phyloP scores from a whole-genome alignment of 1,139 yeast genomes.

The Lodderomyces pseudojiufengensis region DNA sequence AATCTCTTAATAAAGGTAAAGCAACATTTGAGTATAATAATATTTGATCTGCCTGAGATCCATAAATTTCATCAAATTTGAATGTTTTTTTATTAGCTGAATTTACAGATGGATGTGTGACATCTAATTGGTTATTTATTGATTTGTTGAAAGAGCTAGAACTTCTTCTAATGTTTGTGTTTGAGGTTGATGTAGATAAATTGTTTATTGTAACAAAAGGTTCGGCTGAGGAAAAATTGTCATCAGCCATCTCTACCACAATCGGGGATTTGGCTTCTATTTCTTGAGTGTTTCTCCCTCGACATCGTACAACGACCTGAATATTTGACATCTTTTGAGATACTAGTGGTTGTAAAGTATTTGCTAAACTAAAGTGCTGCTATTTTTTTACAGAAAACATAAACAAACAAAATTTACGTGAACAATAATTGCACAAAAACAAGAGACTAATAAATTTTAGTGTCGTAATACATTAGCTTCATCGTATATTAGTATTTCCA shows the following conservation, averaged over 20 bases:
- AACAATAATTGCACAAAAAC: neutral
- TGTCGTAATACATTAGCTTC: no score
- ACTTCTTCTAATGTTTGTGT: slow-evolving; percentile 10
- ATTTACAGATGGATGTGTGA: slow-evolving; percentile 1
- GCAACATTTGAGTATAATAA: slow-evolving; percentile 60
- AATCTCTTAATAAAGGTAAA: slow-evolving; percentile 59
- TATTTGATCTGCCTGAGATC: slow-evolving; percentile 65
- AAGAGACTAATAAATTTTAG: neutral
- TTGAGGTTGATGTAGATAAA: slow-evolving; percentile 25
- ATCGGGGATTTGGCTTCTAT: slow-evolving; percentile 67
- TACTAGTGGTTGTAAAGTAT: neutral
- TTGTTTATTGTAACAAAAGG: slow-evolving; percentile 41
- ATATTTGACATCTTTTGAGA: slow-evolving; percentile 45
- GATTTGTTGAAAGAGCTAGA: neutral
- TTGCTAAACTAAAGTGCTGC: neutral
- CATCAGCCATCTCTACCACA: slow-evolving; percentile 60
- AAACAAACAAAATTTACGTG: neutral
- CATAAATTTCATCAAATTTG: slow-evolving; percentile 71
- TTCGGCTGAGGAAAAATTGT: slow-evolving; percentile 33
- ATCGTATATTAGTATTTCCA: no score
- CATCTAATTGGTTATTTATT: neutral
- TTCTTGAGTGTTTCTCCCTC: slow-evolving; percentile 77
- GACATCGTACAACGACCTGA: slow-evolving; percentile 83
- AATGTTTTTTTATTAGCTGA: slow-evolving; percentile 41
- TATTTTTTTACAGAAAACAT: neutral